phyloP scores from a whole-genome alignment of 1,284 basidiomycete species.

The Boletellus sp. region DNA sequence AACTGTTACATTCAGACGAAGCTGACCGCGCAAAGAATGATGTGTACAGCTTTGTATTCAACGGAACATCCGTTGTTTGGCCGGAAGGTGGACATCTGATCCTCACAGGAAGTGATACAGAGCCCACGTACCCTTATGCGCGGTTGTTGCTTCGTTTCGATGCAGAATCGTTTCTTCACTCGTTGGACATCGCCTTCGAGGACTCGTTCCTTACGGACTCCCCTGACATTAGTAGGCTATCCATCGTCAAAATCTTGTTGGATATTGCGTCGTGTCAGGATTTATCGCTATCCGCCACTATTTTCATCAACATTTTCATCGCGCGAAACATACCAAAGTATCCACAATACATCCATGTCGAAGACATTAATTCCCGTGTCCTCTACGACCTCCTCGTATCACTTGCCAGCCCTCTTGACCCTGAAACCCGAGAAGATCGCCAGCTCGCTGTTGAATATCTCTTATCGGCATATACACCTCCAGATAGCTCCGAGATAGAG shows the following conservation, averaged over 20 bases:
- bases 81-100: conserved; percentile 74
- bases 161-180: conserved; percentile 91
- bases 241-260: conserved; percentile 82
- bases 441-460: conserved; percentile 95
- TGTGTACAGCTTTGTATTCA: conserved; percentile 82
- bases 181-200: conserved; percentile 93
- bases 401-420: conserved; percentile 64
- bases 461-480: conserved; percentile 87
- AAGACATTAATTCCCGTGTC: conserved; percentile 38
- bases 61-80: conserved; percentile 78
- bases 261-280: conserved; percentile 66
- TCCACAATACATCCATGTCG: conserved; percentile 72
- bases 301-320: conserved; percentile 92
- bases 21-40: conserved; percentile 65
- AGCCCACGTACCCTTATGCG: conserved; percentile 87
- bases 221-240: conserved; percentile 68
- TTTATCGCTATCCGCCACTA: conserved; percentile 61
- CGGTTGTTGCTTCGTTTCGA: conserved; percentile 85
- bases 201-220: conserved; percentile 83
- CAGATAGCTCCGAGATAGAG: conserved; percentile 68
- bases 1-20: conserved; percentile 55
- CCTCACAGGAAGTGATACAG: conserved; percentile 65
- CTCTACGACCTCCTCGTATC: conserved; percentile 77
- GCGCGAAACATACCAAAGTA: conserved; percentile 97
- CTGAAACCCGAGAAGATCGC: conserved; percentile 86